Evolutionary conservation across 148 eudicot genomes (phyloP), one percentile per base, ranked within the genome.

Genomic region (Chenopodium album): DNA sequence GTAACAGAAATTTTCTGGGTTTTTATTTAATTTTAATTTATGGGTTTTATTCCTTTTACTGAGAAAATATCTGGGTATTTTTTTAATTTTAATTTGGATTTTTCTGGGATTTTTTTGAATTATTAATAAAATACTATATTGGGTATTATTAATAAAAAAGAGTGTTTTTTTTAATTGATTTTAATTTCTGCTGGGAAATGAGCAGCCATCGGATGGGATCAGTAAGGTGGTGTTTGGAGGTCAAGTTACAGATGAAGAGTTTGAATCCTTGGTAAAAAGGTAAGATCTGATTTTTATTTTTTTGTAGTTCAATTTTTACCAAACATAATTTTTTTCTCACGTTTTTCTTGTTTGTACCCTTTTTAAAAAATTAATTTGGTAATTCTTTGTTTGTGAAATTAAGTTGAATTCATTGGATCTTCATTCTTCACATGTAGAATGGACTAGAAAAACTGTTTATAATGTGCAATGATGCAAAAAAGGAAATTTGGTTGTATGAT

Each of bases 161-260:
- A 17, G 16, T 56, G 54, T 16, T 56, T 17, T 56, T 2, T 52
- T 52, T 10, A 12, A 50, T 9, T 50, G 3, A 50, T 50, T 10
- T 52, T 10, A 10, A 52, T 52, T 52, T 47, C 2, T 62, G 32
- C 34, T 74, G 16, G 46, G n/a, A 77, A 78, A 77, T 77, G 67
- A 13, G 78, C 79, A 85, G 87, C 87, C 87, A 8, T 85, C 87
- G 34, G 87, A 85, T 85, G 87, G 87, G 68, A 85, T 85, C 56
- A 82, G 83, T 44, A 85, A 85, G 78, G 87, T 85, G 56, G 87
- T 85, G 68, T 85, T 85, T 76, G 87, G 87, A 82, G 87, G 87
- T 10, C 85, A 82, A 85, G 87, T 85, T 28, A 85, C 87, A 0
- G 87, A 85, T 54, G 87, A 85, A 66, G 87, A 85, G 47, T 76